Conservation (phyloP, 345 rosid species). For the Mangifera indica region DNA sequence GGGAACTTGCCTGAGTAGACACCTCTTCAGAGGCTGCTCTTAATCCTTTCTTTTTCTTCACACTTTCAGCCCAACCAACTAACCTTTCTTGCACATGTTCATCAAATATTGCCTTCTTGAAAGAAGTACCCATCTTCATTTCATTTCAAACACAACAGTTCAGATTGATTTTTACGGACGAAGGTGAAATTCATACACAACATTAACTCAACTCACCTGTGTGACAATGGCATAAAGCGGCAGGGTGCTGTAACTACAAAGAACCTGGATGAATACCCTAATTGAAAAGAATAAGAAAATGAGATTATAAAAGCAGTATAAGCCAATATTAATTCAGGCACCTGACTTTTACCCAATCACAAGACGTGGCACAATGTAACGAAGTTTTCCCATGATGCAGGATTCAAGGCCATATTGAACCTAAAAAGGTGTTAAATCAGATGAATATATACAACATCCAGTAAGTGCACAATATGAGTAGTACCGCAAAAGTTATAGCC, state of each 20-base stretch:
- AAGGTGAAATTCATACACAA: neutral
- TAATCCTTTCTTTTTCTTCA: slow-evolving; percentile 46
- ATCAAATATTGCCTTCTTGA: slow-evolving; percentile 75
- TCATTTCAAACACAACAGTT: slow-evolving; percentile 10
- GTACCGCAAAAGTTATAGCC: neutral
- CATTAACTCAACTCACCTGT: slow-evolving; percentile 49
- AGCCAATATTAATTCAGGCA: slow-evolving; percentile 1
- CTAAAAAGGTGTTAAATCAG: slow-evolving; percentile 32
- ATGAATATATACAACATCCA: neutral
- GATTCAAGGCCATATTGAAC: slow-evolving; percentile 77
- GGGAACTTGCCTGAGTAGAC: slow-evolving; percentile 37
- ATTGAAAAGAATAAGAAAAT: slow-evolving; percentile 14
- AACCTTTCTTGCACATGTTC: slow-evolving; percentile 71
- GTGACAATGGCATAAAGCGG: slow-evolving; percentile 94
- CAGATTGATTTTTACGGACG: neutral
- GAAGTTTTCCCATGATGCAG: slow-evolving; percentile 77
- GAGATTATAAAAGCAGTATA: neutral
- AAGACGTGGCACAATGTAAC: slow-evolving; percentile 69
- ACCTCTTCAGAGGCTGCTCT: slow-evolving; percentile 30
- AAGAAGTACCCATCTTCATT: slow-evolving; percentile 80
- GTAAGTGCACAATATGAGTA: neutral
- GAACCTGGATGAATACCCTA: slow-evolving; percentile 74
- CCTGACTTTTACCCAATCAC: slow-evolving; percentile 61
- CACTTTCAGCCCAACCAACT: slow-evolving; percentile 79
- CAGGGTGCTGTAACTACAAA: slow-evolving; percentile 90